phyloP scores from a whole-genome alignment of 768 basidiomycete species.

The Pleurotus citrinopileatus region DNA sequence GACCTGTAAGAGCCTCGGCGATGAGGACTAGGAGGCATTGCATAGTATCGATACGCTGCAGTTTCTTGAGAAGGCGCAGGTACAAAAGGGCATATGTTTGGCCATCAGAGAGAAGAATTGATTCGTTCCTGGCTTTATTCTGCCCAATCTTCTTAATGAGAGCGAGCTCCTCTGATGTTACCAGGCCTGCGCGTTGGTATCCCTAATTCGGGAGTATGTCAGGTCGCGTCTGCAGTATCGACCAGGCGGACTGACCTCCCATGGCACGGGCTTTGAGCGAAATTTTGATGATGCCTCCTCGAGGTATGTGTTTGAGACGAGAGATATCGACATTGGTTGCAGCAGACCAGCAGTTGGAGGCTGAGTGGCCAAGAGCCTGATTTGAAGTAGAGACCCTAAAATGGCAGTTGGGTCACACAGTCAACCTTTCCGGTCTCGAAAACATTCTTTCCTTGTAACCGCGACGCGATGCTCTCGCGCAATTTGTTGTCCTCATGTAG shows the following conservation, averaged over 20 bases:
- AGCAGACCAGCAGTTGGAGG: conserved; percentile 4
- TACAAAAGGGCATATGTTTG: conserved; percentile 84
- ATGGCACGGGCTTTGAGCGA: conserved; percentile 86
- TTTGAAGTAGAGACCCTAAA: neutral
- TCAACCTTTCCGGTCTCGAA: conserved; percentile 2
- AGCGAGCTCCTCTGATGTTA: conserved; percentile 82
- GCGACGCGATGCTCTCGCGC: conserved; percentile 30
- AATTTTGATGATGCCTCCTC: conserved; percentile 89
- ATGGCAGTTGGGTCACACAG: conserved; percentile 4
- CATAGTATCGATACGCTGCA: conserved; percentile 83
- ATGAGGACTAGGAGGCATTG: conserved; percentile 85
- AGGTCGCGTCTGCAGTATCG: neutral
- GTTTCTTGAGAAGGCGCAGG: conserved; percentile 81
- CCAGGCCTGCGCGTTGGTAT: conserved; percentile 90
- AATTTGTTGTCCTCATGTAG: conserved; percentile 27
- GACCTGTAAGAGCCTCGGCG: conserved; percentile 83
- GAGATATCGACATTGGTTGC: conserved; percentile 62
- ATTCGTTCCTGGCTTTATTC: conserved; percentile 68
- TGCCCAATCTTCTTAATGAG: conserved; percentile 92
- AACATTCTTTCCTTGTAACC: conserved; percentile 2
- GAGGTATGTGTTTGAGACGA: conserved; percentile 80
- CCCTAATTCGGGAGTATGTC: conserved; percentile 49
- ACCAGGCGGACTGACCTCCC: conserved; percentile 67
- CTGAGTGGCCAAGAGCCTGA: conserved; percentile 1
- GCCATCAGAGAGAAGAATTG: conserved; percentile 79